Evolutionary conservation across 352 stramenopile species (phyloP).

Genomic region (Pythium sp.): DNA sequence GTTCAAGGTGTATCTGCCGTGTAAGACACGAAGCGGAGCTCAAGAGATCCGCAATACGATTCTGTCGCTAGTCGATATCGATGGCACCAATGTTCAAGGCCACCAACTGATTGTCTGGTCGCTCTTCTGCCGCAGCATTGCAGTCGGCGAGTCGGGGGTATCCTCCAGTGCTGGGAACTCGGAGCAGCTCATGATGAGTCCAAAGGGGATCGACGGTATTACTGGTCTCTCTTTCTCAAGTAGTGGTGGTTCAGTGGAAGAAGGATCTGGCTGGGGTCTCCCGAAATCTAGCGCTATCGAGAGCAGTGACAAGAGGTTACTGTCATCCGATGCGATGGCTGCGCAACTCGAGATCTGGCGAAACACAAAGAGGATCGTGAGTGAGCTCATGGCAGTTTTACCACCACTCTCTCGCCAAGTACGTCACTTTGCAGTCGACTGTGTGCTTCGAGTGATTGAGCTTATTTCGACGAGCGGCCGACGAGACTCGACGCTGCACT

Average conservation of each 20-base stretch:
- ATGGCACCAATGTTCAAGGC: constrained; percentile 39
- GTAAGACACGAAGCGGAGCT: constrained; percentile 33
- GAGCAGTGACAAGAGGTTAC: constrained; percentile 20
- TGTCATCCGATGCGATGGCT: constrained; percentile 37
- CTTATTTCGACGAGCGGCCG: constrained; percentile 32
- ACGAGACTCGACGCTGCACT: constrained; percentile 45
- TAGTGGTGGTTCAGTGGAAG: neutral
- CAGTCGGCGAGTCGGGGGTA: constrained; percentile 67
- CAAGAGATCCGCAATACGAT: constrained; percentile 55
- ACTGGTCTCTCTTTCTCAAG: constrained; percentile 12
- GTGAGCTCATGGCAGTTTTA: constrained; percentile 52
- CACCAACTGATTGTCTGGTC: constrained; percentile 69
- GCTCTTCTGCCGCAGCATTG: constrained; percentile 75
- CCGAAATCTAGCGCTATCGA: constrained; percentile 2
- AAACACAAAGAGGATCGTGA: constrained; percentile 63
- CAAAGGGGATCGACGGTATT: constrained; percentile 43
- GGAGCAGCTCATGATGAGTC: constrained; percentile 69
- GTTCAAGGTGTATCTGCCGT: constrained; percentile 30
- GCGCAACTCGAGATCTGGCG: constrained; percentile 72
- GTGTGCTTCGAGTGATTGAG: constrained; percentile 73
- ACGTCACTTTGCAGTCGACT: constrained; percentile 74
- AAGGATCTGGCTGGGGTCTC: constrained; percentile 10
- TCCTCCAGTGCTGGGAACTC: constrained; percentile 20
- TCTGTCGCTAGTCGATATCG: constrained; percentile 64
- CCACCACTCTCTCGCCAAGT: constrained; percentile 73